phyloP scores from a whole-genome alignment of 495 filamentous ascomycete genomes.

The Cryomyces minteri region DNA sequence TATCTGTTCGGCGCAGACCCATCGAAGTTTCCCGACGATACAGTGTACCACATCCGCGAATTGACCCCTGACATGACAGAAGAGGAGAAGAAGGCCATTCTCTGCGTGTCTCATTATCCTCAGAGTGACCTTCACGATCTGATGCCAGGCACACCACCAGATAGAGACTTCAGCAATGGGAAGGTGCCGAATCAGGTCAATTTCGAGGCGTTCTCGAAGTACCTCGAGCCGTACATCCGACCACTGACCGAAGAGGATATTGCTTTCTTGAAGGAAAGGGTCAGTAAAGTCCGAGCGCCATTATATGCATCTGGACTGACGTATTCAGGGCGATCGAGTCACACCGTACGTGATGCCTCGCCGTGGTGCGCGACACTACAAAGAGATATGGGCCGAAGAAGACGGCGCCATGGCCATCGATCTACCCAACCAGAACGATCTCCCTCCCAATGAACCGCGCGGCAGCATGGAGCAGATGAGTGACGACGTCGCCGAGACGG shows the following conservation, averaged over 20 bases:
- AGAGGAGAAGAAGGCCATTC: slow-evolving; percentile 69
- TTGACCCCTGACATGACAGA: slow-evolving; percentile 54
- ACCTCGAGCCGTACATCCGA: slow-evolving; percentile 80
- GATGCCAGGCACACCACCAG: slow-evolving; percentile 74
- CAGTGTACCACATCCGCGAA: slow-evolving; percentile 79
- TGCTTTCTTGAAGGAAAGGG: slow-evolving; percentile 74
- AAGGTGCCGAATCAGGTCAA: slow-evolving; percentile 89
- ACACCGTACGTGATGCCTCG: slow-evolving; percentile 73
- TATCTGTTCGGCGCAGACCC: slow-evolving; percentile 86
- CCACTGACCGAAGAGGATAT: slow-evolving; percentile 87
- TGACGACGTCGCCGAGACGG: slow-evolving; percentile 68
- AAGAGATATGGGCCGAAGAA: slow-evolving; percentile 82
- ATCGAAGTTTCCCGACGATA: slow-evolving; percentile 80
- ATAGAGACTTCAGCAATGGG: slow-evolving; percentile 85
- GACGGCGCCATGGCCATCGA: slow-evolving; percentile 61
- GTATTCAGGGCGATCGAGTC: slow-evolving; percentile 50
- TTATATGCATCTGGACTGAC: slow-evolving; percentile 7
- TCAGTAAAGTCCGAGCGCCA: slow-evolving; percentile 13
- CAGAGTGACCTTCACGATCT: slow-evolving; percentile 59
- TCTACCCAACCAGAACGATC: slow-evolving; percentile 32
- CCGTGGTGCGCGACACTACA: slow-evolving; percentile 70
- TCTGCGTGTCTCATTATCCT: slow-evolving; percentile 71
- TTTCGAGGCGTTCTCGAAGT: slow-evolving; percentile 72
- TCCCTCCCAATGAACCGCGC: slow-evolving; percentile 62
- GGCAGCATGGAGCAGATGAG: slow-evolving; percentile 72